phyloP scores from a whole-genome alignment of 352 stramenopile species.

The Globisporangium perplexum region DNA sequence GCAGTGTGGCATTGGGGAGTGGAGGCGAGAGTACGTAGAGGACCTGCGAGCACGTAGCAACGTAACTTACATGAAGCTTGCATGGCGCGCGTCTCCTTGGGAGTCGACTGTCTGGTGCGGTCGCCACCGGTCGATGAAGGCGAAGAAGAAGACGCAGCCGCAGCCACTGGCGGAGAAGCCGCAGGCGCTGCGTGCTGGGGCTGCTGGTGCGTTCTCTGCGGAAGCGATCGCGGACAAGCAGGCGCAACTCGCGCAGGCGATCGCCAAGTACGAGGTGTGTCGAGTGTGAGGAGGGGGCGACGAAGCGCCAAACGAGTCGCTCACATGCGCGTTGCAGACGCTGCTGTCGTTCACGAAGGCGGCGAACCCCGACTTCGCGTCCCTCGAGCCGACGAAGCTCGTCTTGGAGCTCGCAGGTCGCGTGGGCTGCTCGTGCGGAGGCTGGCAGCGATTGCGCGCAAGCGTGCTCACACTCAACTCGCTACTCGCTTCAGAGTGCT shows the following conservation, averaged over 20 bases:
- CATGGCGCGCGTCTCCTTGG: neutral
- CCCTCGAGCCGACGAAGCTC: slow-evolving; percentile 27
- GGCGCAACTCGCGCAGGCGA: slow-evolving; percentile 21
- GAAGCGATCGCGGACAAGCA: slow-evolving; percentile 5
- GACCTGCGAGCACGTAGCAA: neutral
- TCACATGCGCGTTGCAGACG: slow-evolving; percentile 13
- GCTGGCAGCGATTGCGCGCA: neutral
- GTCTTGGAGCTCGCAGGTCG: slow-evolving; percentile 34
- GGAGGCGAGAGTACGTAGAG: neutral
- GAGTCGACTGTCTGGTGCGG: neutral
- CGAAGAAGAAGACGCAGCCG: neutral
- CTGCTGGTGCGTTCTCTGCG: neutral
- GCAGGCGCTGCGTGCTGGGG: neutral
- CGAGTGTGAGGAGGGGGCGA: neutral
- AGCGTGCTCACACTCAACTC: neutral
- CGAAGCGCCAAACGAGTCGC: neutral
- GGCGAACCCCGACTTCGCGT: slow-evolving; percentile 43
- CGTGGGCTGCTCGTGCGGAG: neutral
- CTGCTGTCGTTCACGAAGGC: slow-evolving; percentile 25
- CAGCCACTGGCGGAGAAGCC: neutral
- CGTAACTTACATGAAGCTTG: too few species aligned
- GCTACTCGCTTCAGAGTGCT: slow-evolving; percentile 20
- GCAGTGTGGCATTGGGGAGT: too few species aligned
- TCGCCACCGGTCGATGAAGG: neutral
- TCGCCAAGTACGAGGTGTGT: slow-evolving; percentile 40